Base-by-base conservation (phyloP, 257 asterid species). In the Plantago ovata region DNA sequence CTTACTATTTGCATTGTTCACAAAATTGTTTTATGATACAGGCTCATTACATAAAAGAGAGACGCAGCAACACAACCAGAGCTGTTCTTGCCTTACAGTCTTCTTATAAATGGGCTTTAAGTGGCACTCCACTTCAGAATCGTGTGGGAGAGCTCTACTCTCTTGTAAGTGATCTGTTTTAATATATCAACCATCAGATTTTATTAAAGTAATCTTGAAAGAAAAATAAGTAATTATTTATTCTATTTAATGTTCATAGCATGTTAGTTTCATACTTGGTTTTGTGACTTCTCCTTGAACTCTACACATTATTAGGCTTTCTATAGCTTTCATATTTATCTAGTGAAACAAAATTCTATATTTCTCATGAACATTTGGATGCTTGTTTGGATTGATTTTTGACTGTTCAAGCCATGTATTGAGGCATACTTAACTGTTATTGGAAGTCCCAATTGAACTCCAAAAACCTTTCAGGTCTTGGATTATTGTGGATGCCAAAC, bases 91-190 rank as follows among this genome's bases (percentile, higher is more conserved):
- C 86, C 62, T 72, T 92, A 49, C 77, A 74, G 63, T 92, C 98
- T 77, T 72, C 79, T 32, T 92, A 77, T 73, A 87, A 79, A 70
- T 92, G 98, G 98, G 95, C 96, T 51, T 76, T 92, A 68, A 92
- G 95, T 81, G 98, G 98, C 68, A 92, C 98, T 43, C 98, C 98
- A 46, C 94, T 92, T 64, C 98, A 92, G 80, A 92, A 92, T 70
- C 93, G 90, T 69, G 96, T 92, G 68, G 96, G 98, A 57, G 98
- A 92, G 79, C 82, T 92, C 61, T 92, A 92, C 82, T 92, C 98
- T 45, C 98, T 92, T 64, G 98, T 92, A 75, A 80, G 98, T 28
- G 7, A 28, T 28, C 7, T 6, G 6, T 28, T 28, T 28, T 8
- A 28, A 28, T 28, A 28, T 4, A 28, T 28, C 36, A 28, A 28